These are phyloP conservation scores for Mesembryanthemum crystallinum DNA, from an alignment of 148 eudicot genomes.

Conservation along the genomic window DNA sequence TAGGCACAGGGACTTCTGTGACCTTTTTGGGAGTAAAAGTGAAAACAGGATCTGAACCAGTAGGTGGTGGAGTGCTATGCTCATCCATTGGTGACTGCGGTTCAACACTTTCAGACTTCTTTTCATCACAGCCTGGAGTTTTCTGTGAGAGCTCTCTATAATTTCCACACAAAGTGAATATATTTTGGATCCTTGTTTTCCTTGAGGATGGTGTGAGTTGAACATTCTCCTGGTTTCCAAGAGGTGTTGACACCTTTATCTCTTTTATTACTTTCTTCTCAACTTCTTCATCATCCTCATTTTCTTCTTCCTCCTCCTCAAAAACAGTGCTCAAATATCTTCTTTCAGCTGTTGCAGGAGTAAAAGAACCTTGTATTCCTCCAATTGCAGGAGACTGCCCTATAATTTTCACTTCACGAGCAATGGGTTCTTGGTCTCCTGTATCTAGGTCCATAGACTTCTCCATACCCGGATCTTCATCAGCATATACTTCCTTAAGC, in stretches of 20 bases:
- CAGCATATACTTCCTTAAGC: conserved; percentile 55
- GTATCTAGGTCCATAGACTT: conserved; percentile 94
- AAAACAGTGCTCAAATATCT: conserved; percentile 71
- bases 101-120: conserved; percentile 21
- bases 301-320: conserved; percentile 78
- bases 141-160: conserved; percentile 67
- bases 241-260: conserved; percentile 38
- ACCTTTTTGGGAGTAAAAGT: conserved; percentile 19
- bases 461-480: conserved; percentile 80
- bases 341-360: conserved; percentile 36
- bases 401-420: conserved; percentile 41
- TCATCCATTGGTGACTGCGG: conserved; percentile 18
- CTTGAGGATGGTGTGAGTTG: conserved; percentile 45
- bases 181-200: conserved; percentile 64
- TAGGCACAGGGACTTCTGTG: conserved; percentile 5
- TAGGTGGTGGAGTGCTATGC: conserved; percentile 1
- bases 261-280: conserved; percentile 91
- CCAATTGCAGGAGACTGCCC: conserved; percentile 25
- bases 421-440: conserved; percentile 45
- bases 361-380: conserved; percentile 13
- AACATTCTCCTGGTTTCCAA: conserved; percentile 7
- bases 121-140: conserved; percentile 33
- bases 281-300: conserved; percentile 53
- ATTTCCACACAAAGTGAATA: conserved; percentile 85
- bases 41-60: not conserved